phyloP scores from a whole-genome alignment of 371 early-diverging fungal species.

The Nematocida minor region DNA sequence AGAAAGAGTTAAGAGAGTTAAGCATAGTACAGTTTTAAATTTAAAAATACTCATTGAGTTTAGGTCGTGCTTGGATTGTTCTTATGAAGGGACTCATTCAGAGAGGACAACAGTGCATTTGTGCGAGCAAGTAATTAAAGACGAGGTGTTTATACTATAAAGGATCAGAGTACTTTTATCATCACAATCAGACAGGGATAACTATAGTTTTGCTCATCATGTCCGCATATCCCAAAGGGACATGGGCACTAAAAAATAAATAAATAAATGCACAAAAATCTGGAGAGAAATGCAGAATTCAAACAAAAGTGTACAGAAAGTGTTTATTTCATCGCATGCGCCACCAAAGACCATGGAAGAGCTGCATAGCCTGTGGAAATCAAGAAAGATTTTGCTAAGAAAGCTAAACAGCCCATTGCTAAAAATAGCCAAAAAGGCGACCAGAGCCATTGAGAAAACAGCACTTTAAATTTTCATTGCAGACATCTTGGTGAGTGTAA shows the following conservation, averaged over 20 bases:
- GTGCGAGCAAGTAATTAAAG: not conserved
- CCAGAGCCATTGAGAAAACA: not conserved
- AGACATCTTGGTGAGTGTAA: too few species aligned
- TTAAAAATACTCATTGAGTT: too few species aligned
- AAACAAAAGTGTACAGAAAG: too few species aligned
- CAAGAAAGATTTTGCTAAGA: not conserved
- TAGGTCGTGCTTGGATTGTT: not conserved
- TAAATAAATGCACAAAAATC: not conserved
- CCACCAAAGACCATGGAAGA: not conserved
- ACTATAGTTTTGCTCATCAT: constrained; percentile 41
- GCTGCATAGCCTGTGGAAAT: constrained; percentile 3
- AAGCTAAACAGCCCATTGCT: not conserved
- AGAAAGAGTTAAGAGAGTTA: too few species aligned
- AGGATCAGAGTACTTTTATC: constrained; percentile 40
- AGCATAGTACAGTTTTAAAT: too few species aligned
- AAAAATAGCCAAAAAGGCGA: constrained; percentile 11
- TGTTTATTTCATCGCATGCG: not conserved
- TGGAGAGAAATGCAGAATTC: too few species aligned
- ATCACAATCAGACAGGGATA: constrained; percentile 54
- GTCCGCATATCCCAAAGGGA: not conserved
- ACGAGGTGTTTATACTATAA: not conserved
- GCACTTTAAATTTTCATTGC: not conserved
- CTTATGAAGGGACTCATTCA: too few species aligned
- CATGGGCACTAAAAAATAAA: not conserved
- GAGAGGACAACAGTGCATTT: too few species aligned